Base-by-base conservation (phyloP, 2,329 filamentous ascomycete species). In the Chaetomium olivaceum region DNA sequence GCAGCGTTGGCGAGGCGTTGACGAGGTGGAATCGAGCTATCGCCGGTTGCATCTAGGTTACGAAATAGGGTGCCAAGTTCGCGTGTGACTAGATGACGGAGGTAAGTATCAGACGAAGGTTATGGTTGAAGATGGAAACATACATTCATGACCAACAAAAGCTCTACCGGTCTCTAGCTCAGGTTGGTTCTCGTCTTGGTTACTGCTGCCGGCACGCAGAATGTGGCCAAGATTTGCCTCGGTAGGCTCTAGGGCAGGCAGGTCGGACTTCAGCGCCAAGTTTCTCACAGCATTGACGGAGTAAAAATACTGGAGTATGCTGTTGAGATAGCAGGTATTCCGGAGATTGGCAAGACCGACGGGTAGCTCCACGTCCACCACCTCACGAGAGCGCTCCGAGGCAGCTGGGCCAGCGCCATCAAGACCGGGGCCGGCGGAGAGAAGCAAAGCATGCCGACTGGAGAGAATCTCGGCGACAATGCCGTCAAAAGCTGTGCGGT, bases 241-340 rank as follows among this genome's bases (percentile, higher is more conserved):
- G 9, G 84, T 85, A 4, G 91, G 77, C 3, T 89, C 85, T 73
- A 95, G 86, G 69, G 89, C 86, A 72, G 89, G 86, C 4, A 87
- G 77, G 29, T 94, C 87, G 70, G 91, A 92, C 58, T 92, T 82
- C 65, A 96, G 81, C 3, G 97, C 88, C 69, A 97, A 85, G 5
- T 95, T 85, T 58, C 94, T 87, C 33, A 98, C 82, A 2, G 91
- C 88, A 67, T 88, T 89, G 63, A 98, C 87, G 0, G 93, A 96
- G 76, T 96, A 97, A 70, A 97, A 90, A 75, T 96, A 98, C 73
- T 99, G 95, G 11, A 99, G 82, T 58, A 99, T 85, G 78, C 94
- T 98, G 80, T 99, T 99, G 62, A 99, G 83, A 73, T 99, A 99
- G 76, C 95, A 99, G 0, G 96, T 99, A 74, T 99, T 99, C 66